Evolutionary conservation across 352 stramenopile genomes (phyloP), one percentile per base, ranked within the genome.

Genomic region (Blastocystis sp.): DNA sequence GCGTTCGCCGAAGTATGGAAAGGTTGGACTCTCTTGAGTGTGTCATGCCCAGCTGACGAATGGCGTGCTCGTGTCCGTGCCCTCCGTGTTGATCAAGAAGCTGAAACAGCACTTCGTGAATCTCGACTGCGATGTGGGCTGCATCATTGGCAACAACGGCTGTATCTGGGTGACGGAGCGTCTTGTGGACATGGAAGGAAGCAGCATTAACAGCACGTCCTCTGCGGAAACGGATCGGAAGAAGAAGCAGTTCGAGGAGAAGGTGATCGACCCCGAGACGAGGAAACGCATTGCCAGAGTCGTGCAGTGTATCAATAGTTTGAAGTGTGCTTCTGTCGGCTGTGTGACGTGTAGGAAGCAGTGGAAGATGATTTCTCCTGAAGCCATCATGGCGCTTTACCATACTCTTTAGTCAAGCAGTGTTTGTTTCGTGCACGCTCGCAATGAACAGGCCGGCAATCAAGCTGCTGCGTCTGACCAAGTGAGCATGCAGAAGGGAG

Each of bases 71-170:
- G 67, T 89, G 29, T n/a, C 41, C n/a, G 79, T 89, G 12, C 79
- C 79, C 24, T 80, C 59, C 39, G 79, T 80, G 29, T 35, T 89
- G 51, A 61, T 89, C 31, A 89, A 89, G 60, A 69, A 55, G 29
- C 60, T 89, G 67, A 80, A 77, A 12, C 79, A 89, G 39, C 79
- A 89, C 51, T 80, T 77, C 41, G 63, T 89, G 2, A 89, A 77
- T 31, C 67, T 89, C 19, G 55, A 69, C 31, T 89, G 79, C 67
- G 61, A 33, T 62, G 67, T 89, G 33, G 41, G 67, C 51, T 80
- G 63, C 60, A 89, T 89, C 50, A 6, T 89, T 35, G 79, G 79
- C 6, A 78, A 89, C 60, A 89, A 89, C 37, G 79, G 79, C 4
- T 79, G 60, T 39, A 89, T 89, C 51, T 89, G 79, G 79, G 67